phyloP scores from a whole-genome alignment of 139 green algal species.

The Tetradesmus lagerheimii region DNA sequence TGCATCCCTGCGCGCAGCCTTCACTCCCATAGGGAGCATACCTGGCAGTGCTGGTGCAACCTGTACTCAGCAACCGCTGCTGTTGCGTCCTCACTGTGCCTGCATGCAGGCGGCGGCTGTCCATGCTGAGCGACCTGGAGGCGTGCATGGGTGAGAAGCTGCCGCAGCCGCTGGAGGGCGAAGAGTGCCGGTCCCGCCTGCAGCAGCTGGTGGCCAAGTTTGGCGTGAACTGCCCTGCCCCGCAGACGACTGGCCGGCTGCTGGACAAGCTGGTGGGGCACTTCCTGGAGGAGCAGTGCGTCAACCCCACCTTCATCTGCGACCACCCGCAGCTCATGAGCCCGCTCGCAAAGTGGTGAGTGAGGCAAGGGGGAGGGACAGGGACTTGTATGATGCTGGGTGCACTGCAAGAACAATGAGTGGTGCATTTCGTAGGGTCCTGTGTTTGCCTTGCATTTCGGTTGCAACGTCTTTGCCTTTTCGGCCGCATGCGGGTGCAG shows the following conservation, averaged over 20 bases:
- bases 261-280: slow-evolving; percentile 99
- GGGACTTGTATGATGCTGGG: too few species aligned
- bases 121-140: slow-evolving; percentile 84
- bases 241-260: slow-evolving; percentile 93
- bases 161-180: slow-evolving; percentile 75
- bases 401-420: too few species aligned
- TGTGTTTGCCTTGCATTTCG: too few species aligned
- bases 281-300: slow-evolving; percentile 95
- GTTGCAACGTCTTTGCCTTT: too few species aligned
- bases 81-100: neutral
- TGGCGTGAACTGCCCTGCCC: slow-evolving; percentile 86
- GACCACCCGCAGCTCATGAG: slow-evolving; percentile 99
- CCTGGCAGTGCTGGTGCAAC: too few species aligned
- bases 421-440: too few species aligned
- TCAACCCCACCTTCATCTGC: slow-evolving; percentile 98
- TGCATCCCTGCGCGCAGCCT: too few species aligned
- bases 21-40: too few species aligned
- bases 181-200: slow-evolving; percentile 78
- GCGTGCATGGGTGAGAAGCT: slow-evolving; percentile 77
- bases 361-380: neutral
- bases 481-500: too few species aligned
- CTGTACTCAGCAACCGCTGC: neutral
- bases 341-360: slow-evolving; percentile 97
- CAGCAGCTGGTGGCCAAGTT: slow-evolving; percentile 79
- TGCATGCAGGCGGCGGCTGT: slow-evolving; percentile 58